Conservation (phyloP, 164 flowering plant genomes). For the Stephania japonica region DNA sequence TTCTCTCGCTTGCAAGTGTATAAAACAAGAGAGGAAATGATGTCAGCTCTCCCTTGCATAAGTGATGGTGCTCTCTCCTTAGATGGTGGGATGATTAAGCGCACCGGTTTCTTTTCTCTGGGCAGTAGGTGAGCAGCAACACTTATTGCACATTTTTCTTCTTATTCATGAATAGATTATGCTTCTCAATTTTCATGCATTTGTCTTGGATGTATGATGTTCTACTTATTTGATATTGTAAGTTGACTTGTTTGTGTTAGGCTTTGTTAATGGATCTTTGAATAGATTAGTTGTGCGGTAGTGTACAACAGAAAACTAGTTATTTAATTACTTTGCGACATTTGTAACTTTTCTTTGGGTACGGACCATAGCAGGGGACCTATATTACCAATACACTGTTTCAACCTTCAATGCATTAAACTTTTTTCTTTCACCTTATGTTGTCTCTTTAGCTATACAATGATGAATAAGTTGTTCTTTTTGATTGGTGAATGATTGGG, state of each 20-base stretch:
- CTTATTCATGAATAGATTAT: background rate
- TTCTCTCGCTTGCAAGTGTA: slow-evolving; percentile 76
- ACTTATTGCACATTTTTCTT: background rate
- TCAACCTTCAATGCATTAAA: background rate
- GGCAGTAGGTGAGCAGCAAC: slow-evolving; percentile 50
- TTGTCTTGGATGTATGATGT: too few relatives aligned
- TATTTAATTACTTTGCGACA: background rate
- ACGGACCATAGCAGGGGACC: background rate
- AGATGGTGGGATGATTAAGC: slow-evolving; percentile 77
- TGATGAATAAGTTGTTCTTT: background rate
- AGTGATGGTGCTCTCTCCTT: slow-evolving; percentile 82
- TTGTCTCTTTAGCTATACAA: background rate
- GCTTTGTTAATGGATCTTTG: too few relatives aligned
- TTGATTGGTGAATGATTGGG: too few relatives aligned
- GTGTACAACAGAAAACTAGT: background rate
- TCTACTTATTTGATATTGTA: too few relatives aligned
- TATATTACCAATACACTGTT: background rate
- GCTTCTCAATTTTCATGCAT: too few relatives aligned
- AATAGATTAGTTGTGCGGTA: too few relatives aligned
- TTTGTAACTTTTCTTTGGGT: too few relatives aligned
- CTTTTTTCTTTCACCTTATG: background rate
- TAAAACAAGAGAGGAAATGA: slow-evolving; percentile 62
- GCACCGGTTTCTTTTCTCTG: slow-evolving; percentile 45
- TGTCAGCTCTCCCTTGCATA: slow-evolving; percentile 58
- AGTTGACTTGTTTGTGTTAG: too few relatives aligned